A percentile compares a stretch with the other conserved stretches of the same genome.
Conservation (phyloP, 345 rosid species). For the Capsella bursapastoris region DNA sequence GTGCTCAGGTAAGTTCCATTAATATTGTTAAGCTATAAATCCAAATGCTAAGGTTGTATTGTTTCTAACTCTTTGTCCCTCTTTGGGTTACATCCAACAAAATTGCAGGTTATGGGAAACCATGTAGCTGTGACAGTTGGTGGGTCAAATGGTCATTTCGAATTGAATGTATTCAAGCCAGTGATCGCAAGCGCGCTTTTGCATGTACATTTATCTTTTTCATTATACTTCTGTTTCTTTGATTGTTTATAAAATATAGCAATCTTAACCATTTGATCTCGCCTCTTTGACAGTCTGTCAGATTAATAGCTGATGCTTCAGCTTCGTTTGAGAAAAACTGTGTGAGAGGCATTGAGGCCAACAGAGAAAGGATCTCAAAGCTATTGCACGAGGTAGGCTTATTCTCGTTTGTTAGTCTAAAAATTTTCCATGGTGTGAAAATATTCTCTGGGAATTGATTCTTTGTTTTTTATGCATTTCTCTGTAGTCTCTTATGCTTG, state of each 20-base stretch:
- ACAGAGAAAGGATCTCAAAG: conserved; percentile 83
- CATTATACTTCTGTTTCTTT: neutral
- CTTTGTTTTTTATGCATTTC: neutral
- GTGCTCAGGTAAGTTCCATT: conserved; percentile 77
- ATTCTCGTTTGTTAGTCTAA: conserved; percentile 37
- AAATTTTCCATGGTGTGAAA: conserved; percentile 29
- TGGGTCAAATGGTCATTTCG: conserved; percentile 97
- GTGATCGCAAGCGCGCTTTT: conserved; percentile 90
- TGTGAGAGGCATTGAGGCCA: conserved; percentile 86
- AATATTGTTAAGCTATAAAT: conserved; percentile 19
- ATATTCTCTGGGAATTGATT: conserved; percentile 17
- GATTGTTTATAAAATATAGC: neutral
- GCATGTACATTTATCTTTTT: conserved; percentile 57
- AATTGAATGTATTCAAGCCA: conserved; percentile 93
- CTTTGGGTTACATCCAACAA: conserved; percentile 4
- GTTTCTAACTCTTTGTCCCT: conserved; percentile 23
- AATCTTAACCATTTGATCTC: conserved; percentile 13
- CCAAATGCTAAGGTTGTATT: conserved; percentile 3
- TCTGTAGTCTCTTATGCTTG: conserved; percentile 90
- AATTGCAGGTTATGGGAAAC: conserved; percentile 91
- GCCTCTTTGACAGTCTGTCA: conserved; percentile 60
- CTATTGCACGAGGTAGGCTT: conserved; percentile 82
- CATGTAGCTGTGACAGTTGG: conserved; percentile 89
- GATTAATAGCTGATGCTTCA: conserved; percentile 95
- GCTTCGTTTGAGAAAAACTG: conserved; percentile 95